Evolutionary conservation across 176 grass and related monocot species (phyloP), one percentile per base, ranked within the genome.

Genomic region (Typha latifolia): DNA sequence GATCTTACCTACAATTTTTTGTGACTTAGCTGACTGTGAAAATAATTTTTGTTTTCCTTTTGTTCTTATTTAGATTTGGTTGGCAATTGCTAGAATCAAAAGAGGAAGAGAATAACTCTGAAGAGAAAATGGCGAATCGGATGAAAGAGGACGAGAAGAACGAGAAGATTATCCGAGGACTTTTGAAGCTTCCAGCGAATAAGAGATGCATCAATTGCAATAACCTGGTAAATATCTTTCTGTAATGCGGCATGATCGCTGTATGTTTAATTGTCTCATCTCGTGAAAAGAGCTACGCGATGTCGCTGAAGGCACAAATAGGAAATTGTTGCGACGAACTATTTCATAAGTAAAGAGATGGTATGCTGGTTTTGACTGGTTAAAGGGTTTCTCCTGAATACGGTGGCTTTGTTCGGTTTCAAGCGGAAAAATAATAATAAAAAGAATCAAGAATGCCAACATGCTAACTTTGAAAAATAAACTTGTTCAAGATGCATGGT

Each of bases 171-270:
- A 99, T 93, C 52, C 85, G 94, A 16, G 89, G 94, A 2, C 78
- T 99, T 66, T 68, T 93, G 81, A 99, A 93, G 86, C 89, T 93
- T 72, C 89, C 94, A 62, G 89, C 81, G 18, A 99, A 99, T 69
- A 89, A 84, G 83, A 75, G 81, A 70, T 99, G 94, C 83, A 99
- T 99, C 84, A 99, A 99, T 78, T 99, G 94, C 86, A 99, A 99
- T 64, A 99, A 85, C 76, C 50, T 99, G 86, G 94, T 99, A 43
- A 43, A 43, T 43, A 0, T 43, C 8, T 29, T 43, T 43, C 4
- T 43, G 9, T 43, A 34, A 7, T 43, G 4, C 34, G 34, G 34
- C 34, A 43, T 43, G 6, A 43, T 43, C 37, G 10, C 0, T 43
- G 37, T 43, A 43, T 43, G 9, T 10, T 43, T 43, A 10, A 43